These are phyloP conservation scores for Cyclotella baltica DNA, from an alignment of 108 stramenopile genomes.

Conservation along the genomic window DNA sequence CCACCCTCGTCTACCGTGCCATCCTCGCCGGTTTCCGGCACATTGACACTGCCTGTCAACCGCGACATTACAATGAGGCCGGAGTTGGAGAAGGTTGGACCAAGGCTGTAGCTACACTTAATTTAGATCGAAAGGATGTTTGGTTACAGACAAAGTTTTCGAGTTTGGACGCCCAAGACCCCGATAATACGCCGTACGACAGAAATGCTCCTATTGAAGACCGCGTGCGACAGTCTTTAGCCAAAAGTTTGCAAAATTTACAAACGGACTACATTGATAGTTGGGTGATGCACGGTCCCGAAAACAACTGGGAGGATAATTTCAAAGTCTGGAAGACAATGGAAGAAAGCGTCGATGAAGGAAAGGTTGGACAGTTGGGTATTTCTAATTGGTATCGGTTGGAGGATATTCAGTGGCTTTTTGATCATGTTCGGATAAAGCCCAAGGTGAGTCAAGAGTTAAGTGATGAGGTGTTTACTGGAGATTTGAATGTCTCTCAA, in stretches of 20 bases:
- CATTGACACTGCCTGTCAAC: conserved; percentile 74
- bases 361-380: conserved; percentile 53
- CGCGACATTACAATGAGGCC: conserved; percentile 66
- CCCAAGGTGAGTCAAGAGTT: conserved; percentile 51
- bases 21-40: conserved; percentile 58
- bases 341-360: conserved; percentile 54
- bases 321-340: conserved; percentile 49
- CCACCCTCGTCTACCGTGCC: conserved; percentile 54
- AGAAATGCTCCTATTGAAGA: conserved; percentile 57
- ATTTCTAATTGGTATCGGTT: conserved; percentile 64
- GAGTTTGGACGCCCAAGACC: conserved; percentile 60
- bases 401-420: conserved; percentile 53
- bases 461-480: not conserved
- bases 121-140: conserved; percentile 44
- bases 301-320: conserved; percentile 47
- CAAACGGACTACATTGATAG: conserved; percentile 87
- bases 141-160: conserved; percentile 72
- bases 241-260: conserved; percentile 75
- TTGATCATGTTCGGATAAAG: conserved; percentile 57
- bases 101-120: conserved; percentile 17
- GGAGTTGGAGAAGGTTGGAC: conserved; percentile 59
- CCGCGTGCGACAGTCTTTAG: conserved; percentile 70
- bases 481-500: not conserved
- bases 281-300: conserved; percentile 74
- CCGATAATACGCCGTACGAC: conserved; percentile 79